phyloP scores from a whole-genome alignment of 768 basidiomycete genomes.

The Pleurotus ostreatus region DNA sequence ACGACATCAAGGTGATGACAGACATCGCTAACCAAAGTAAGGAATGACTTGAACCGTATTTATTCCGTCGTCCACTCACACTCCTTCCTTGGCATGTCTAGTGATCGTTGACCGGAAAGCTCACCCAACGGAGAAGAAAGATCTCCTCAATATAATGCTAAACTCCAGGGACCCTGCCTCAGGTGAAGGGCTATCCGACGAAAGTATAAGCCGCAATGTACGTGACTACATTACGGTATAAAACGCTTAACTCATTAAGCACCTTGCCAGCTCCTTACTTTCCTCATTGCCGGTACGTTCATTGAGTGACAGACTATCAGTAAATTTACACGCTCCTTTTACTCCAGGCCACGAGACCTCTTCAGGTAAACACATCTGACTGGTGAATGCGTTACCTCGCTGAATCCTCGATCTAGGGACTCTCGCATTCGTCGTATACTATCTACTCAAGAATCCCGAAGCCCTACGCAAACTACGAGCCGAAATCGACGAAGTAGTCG shows the following conservation, averaged over 20 bases:
- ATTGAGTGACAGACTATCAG: not conserved
- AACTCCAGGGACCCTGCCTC: conserved; percentile 40
- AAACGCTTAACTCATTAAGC: not conserved
- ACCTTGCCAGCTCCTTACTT: conserved; percentile 34
- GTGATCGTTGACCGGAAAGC: conserved; percentile 35
- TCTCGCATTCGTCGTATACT: conserved; percentile 39
- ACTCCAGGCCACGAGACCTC: conserved; percentile 21
- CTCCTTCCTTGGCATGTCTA: conserved; percentile 8
- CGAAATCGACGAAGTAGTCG: conserved; percentile 44
- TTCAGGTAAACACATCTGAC: conserved; percentile 11
- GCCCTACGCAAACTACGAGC: conserved; percentile 39
- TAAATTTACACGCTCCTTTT: not conserved
- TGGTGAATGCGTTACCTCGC: not conserved
- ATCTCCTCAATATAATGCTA: conserved; percentile 44
- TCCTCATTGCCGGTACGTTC: conserved; percentile 41
- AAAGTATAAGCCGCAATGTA: conserved; percentile 40
- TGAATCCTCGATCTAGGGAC: conserved; percentile 25
- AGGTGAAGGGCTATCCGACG: conserved; percentile 33
- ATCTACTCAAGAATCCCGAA: conserved; percentile 39
- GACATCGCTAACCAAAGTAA: conserved; percentile 36
- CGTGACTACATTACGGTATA: conserved; percentile 4
- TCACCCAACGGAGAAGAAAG: conserved; percentile 35
- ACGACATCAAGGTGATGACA: conserved; percentile 36
- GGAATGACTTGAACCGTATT: conserved; percentile 6
- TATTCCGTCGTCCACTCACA: too few species aligned